These are phyloP conservation scores for Arxiozyma slooffiae DNA, from an alignment of 1,139 yeast genomes.

Conservation along the genomic window DNA sequence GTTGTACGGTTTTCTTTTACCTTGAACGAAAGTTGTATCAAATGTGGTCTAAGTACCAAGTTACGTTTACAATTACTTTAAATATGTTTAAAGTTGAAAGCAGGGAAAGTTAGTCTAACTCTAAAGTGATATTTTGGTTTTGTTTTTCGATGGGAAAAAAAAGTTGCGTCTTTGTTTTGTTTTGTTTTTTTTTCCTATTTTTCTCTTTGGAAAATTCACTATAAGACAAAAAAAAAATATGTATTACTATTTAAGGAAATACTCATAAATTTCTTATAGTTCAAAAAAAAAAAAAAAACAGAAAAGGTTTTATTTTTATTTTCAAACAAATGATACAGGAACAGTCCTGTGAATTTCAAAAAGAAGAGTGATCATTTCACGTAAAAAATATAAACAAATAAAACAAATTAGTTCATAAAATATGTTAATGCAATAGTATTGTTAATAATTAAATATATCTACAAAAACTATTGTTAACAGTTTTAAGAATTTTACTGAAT, in stretches of 20 bases:
- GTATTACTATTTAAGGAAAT: neutral
- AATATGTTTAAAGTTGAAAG: neutral
- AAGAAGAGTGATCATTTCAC: neutral
- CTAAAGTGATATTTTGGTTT: neutral
- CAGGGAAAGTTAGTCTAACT: neutral
- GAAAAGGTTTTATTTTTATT: neutral
- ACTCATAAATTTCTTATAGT: neutral
- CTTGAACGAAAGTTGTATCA: no score
- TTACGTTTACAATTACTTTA: neutral
- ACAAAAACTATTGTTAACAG: no score
- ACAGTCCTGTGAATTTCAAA: neutral
- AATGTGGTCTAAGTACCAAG: no score
- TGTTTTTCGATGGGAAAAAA: neutral
- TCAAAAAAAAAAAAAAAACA: neutral
- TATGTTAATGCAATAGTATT: neutral
- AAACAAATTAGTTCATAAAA: neutral
- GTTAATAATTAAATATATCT: no score
- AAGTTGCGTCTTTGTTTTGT: slow-evolving; percentile 1
- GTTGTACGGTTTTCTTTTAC: slow-evolving; percentile 3
- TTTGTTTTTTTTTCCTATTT: no score
- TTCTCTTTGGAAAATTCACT: neutral
- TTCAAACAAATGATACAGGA: neutral
- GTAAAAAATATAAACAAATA: neutral
- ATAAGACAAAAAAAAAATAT: no score
- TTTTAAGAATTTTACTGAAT: no score